Base-by-base conservation (phyloP, 2,329 filamentous ascomycete species). In the Thielaviopsis euricoi region DNA sequence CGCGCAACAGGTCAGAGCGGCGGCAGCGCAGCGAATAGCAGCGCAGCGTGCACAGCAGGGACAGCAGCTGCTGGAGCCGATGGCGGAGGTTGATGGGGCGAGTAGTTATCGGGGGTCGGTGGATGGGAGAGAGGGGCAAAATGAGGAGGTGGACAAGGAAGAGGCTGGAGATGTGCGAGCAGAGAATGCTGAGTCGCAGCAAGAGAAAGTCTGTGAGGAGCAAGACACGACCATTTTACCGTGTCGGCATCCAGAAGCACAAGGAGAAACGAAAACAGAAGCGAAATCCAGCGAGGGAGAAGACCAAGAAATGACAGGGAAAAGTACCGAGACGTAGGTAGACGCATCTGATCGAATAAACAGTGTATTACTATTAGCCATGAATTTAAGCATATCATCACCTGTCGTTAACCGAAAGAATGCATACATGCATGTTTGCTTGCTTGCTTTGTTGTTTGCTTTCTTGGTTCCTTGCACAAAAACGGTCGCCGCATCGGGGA, bases 71-170 rank as follows among this genome's bases (percentile, higher is more conserved):
- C 37, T 57, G 19, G 56, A 54, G 29, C 43, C 43, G 10, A 56
- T 46, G 54, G 66, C 77, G 77, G 65, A 74, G 77, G 62, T 80
- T 68, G 64, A 81, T 71, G 37, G 10, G 15, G 37, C 37, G 13
- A 43, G 37, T n/a, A 43, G 10, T 7, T n/a, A 43, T 43, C 37
- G 37, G 37, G 37, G 37, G 17, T 43, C 37, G 15, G 17, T 43
- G 37, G 37, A 43, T 15, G 37, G 37, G 13, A n/a, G 13, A 43
- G 17, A n/a, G 37, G 37, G 4, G 2, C 15, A 43, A 67, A 81
- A 79, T 63, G 80, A 69, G 57, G 73, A 75, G 52, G 74, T 74
- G 65, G 68, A 79, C 15, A 43, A 43, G 37, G 7, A 43, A n/a
- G 37, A 43, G 2, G 10, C 4, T 17, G 37, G 13, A 5, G 10